Evolutionary conservation across 345 rosid genomes (phyloP).

Genomic region (Firmiana major): DNA sequence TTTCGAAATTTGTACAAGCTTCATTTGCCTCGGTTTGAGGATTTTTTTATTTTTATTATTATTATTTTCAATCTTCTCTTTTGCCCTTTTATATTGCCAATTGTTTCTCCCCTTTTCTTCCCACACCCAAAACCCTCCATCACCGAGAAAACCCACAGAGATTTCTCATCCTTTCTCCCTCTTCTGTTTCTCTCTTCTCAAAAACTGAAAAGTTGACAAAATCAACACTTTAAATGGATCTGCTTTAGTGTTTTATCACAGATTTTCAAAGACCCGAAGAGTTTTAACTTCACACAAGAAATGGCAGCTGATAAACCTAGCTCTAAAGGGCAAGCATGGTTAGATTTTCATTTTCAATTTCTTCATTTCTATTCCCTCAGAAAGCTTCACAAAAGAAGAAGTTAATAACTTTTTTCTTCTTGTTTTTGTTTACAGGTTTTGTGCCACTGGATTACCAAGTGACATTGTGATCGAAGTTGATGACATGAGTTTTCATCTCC

Average conservation of each 20-base stretch:
- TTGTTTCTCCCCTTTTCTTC: neutral
- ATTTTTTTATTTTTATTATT: too few species aligned
- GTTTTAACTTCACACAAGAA: slow-evolving; percentile 12
- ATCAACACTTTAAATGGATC: slow-evolving; percentile 15
- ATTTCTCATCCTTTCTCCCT: neutral
- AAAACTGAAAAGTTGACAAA: neutral
- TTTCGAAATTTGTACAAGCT: neutral
- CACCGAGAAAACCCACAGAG: neutral
- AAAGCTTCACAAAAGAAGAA: neutral
- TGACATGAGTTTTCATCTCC: slow-evolving; percentile 93
- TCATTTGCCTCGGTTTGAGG: neutral
- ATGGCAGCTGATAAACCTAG: slow-evolving; percentile 63
- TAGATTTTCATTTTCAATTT: neutral
- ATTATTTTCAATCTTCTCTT: neutral
- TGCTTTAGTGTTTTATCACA: slow-evolving; percentile 12
- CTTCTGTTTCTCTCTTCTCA: neutral
- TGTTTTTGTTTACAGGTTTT: slow-evolving; percentile 57
- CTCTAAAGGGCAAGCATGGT: slow-evolving; percentile 98
- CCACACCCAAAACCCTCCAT: neutral
- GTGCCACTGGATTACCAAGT: slow-evolving; percentile 86
- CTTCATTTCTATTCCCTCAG: neutral
- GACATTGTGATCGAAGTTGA: slow-evolving; percentile 82
- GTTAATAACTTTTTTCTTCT: neutral
- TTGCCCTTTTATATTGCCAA: neutral
- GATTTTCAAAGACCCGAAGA: neutral